Percentiles rank a stretch among this genome's conserved stretches.
Conservation (phyloP, 1,284 basidiomycete genomes). For the Puccinia horiana region DNA sequence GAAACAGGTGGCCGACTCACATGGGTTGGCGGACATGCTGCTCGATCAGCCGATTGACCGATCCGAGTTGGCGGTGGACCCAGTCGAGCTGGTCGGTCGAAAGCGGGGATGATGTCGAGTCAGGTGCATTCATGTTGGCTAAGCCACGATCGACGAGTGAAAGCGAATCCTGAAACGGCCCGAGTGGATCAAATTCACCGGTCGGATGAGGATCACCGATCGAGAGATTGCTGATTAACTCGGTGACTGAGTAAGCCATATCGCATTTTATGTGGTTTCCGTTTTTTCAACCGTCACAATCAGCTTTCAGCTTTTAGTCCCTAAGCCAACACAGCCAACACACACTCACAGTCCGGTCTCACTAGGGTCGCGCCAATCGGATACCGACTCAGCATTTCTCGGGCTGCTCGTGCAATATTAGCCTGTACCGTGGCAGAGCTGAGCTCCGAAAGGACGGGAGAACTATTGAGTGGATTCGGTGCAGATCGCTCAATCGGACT, state of each 20-base stretch:
- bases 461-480: background rate
- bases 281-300: background rate
- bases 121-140: background rate
- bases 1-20: background rate
- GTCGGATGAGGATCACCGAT: conserved; percentile 27
- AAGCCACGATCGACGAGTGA: conserved; percentile 28
- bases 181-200: background rate
- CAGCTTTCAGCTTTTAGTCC: background rate
- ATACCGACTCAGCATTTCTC: conserved; percentile 19
- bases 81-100: conserved; percentile 14
- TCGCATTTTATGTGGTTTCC: background rate
- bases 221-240: conserved; percentile 14
- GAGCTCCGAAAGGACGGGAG: background rate
- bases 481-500: background rate
- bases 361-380: conserved; percentile 20
- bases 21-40: conserved; percentile 9
- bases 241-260: background rate
- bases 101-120: background rate
- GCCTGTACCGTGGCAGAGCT: conserved; percentile 34
- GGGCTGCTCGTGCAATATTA: conserved; percentile 12
- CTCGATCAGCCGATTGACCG: conserved; percentile 34
- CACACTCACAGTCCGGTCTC: conserved; percentile 29
- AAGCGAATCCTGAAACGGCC: background rate
- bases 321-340: background rate
- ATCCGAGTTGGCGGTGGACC: conserved; percentile 18